Evolutionary conservation across 2,329 filamentous ascomycete genomes (phyloP).

Genomic region (Pseudogymnoascus sp.): DNA sequence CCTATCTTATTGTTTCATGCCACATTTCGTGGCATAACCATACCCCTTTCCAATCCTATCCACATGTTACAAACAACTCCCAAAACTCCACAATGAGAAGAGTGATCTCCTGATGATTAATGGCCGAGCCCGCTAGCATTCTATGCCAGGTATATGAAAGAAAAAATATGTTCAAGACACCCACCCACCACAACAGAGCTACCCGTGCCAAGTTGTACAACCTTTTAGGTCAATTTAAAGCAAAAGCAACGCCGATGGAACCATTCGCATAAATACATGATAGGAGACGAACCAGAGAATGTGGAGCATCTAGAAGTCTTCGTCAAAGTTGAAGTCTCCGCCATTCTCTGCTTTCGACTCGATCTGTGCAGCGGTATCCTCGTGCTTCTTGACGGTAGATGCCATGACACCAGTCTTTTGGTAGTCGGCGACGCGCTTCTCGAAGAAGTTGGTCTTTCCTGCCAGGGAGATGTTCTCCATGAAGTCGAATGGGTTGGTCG

Average conservation of each 20-base stretch:
- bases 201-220: not conserved
- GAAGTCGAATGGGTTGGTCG: slow-evolving; percentile 96
- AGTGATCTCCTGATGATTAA: slow-evolving; percentile 8
- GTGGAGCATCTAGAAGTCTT: slow-evolving; percentile 71
- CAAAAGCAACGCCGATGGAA: slow-evolving; percentile 1
- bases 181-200: slow-evolving; percentile 1
- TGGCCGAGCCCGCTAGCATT: slow-evolving; percentile 6
- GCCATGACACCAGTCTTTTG: slow-evolving; percentile 99
- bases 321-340: slow-evolving; percentile 87
- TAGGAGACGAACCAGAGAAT: slow-evolving; percentile 8
- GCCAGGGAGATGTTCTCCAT: slow-evolving; percentile 99
- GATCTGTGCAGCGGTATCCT: slow-evolving; percentile 38
- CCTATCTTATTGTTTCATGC: slow-evolving; percentile 2
- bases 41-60: slow-evolving; percentile 7
- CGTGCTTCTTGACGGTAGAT: slow-evolving; percentile 69
- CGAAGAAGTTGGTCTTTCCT: slow-evolving; percentile 99
- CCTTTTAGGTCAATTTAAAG: slow-evolving; percentile 8
- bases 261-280: slow-evolving; percentile 7
- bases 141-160: slow-evolving; percentile 5
- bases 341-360: slow-evolving; percentile 51
- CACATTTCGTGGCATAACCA: not conserved
- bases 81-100: slow-evolving; percentile 3
- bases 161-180: not conserved
- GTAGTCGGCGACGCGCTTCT: slow-evolving; percentile 99
- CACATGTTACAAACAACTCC: slow-evolving; percentile 3